Conservation (phyloP, 257 asterid species). For the Hygrophila difformis region DNA sequence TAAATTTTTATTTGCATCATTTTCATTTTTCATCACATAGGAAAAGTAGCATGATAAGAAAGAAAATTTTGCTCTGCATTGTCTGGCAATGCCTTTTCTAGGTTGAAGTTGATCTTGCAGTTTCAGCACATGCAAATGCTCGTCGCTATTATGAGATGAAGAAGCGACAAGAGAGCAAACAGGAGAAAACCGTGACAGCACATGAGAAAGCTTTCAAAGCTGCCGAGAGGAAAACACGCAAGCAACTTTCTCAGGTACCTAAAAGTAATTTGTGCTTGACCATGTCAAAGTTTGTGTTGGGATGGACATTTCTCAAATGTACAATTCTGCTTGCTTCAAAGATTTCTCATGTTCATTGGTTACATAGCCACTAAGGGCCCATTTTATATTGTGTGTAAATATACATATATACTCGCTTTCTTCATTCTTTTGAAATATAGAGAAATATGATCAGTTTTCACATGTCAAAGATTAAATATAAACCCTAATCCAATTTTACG, state of each 20-base stretch:
- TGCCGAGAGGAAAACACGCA: slow-evolving; percentile 89
- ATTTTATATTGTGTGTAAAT: too few relatives aligned
- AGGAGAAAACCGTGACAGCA: slow-evolving; percentile 84
- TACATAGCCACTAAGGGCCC: too few relatives aligned
- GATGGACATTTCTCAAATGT: too few relatives aligned
- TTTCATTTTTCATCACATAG: not conserved
- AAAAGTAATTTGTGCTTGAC: too few relatives aligned
- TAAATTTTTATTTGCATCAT: slow-evolving; percentile 10
- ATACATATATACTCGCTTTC: too few relatives aligned
- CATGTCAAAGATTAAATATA: too few relatives aligned
- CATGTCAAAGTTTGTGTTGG: too few relatives aligned
- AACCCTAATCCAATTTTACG: too few relatives aligned
- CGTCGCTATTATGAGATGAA: slow-evolving; percentile 92
- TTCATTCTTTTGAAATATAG: too few relatives aligned
- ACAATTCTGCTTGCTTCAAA: too few relatives aligned
- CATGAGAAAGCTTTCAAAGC: slow-evolving; percentile 98
- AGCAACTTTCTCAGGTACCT: slow-evolving; percentile 86
- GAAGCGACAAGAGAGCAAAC: slow-evolving; percentile 92
- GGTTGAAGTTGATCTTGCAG: slow-evolving; percentile 97
- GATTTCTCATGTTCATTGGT: too few relatives aligned
- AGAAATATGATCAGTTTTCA: too few relatives aligned
- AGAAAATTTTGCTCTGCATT: slow-evolving; percentile 11
- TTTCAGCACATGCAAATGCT: slow-evolving; percentile 99
- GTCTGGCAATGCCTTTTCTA: slow-evolving; percentile 21
- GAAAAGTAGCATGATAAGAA: slow-evolving; percentile 6